Percentiles rank a stretch among this genome's conserved stretches.
phyloP scores from a whole-genome alignment of 2,329 filamentous ascomycete genomes.

The Stachybotrys echinatus region DNA sequence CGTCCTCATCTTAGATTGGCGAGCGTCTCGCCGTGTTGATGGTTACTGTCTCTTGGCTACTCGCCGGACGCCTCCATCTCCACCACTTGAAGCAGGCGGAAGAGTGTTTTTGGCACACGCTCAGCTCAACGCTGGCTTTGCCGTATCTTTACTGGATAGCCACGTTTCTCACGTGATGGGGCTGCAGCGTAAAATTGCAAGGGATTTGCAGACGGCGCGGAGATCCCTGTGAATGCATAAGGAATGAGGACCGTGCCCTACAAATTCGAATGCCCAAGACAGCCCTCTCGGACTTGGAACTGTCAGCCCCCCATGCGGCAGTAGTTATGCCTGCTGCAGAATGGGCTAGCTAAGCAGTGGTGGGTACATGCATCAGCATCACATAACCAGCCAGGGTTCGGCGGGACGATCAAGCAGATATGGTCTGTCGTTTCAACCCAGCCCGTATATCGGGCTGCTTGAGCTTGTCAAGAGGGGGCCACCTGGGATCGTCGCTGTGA shows the following conservation, averaged over 20 bases:
- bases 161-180: neutral
- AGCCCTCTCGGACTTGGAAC: no score
- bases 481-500: neutral
- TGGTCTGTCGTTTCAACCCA: constrained; percentile 11
- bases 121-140: no score
- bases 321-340: no score
- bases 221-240: neutral
- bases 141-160: neutral
- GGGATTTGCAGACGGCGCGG: neutral
- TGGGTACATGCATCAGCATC: neutral
- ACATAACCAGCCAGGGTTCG: constrained; percentile 1
- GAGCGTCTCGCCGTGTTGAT: neutral
- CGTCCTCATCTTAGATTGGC: neutral
- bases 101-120: no score
- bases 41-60: neutral
- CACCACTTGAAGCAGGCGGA: no score
- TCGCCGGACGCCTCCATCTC: no score
- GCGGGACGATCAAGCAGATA: constrained; percentile 21
- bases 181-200: neutral
- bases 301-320: no score
- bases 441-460: neutral
- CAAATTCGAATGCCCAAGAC: no score
- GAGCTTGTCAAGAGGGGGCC: constrained; percentile 4
- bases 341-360: neutral
- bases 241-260: no score